Base-by-base conservation (phyloP, 2,329 filamentous ascomycete genomes). In the Penicillium psychrosexuale region DNA sequence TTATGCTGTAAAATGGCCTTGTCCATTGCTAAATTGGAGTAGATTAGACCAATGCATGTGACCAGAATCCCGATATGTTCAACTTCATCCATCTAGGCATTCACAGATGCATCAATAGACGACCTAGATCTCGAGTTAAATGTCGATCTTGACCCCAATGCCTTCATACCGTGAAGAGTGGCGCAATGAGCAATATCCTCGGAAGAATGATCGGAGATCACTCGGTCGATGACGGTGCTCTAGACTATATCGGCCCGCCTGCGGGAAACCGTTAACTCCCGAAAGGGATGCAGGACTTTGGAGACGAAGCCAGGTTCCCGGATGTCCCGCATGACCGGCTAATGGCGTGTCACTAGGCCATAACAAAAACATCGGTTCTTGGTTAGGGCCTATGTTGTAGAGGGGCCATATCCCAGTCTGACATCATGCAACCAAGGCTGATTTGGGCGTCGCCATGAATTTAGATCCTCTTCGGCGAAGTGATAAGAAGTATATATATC, bases 151-250 rank as follows among this genome's bases (percentile, higher is more conserved):
- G 33, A 51, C 42, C 30, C 31, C 9, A 9, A 34, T 45, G 30
- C 24, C n/a, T 44, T 24, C 31, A 31, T 5, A 27, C 31, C 8
- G 8, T 3, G 8, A 24, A 28, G 2, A 34, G 33, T 4, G 30
- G 5, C 8, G 9, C 2, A 8, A 28, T 9, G 6, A 5, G 24
- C 30, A 24, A 19, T 5, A 7, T 6, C 7, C 5, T 37, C 39
- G 9, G 3, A 39, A 56, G 39, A 56, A 48, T 50, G 9, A 56
- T 56, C n/a, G 54, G 54, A 22, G 50, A 56, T 36, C 54, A 56
- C 39, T 45, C 44, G 12, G 50, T 56, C 22, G 54, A 56, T 12
- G 51, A 49, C 9, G 44, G 33, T 11, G 33, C 19, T 1, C 19
- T 56, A 53, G 40, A 56, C 54, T 12, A 33, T 56, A 8, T 53